Percentiles rank a stretch among this genome's conserved stretches.
Evolutionary conservation across 2,329 filamentous ascomycete genomes (phyloP).

Genomic region (Paraconiothyrium brasiliense): DNA sequence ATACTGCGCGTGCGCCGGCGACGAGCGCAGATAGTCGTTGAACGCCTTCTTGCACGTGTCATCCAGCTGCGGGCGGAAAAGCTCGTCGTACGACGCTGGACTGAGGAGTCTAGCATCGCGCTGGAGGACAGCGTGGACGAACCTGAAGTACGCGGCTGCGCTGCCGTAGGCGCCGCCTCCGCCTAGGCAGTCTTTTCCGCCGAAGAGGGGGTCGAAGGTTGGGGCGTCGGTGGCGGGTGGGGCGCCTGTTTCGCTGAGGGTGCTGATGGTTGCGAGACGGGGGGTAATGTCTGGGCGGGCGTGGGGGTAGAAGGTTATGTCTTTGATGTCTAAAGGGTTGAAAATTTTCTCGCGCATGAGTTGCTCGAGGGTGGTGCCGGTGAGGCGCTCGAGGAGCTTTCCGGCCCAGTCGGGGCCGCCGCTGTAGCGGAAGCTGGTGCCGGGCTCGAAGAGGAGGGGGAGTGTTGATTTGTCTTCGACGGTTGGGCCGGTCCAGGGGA

Average conservation of each 20-base stretch:
- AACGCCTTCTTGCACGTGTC: slow-evolving; percentile 17
- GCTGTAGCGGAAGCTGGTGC: slow-evolving; percentile 66
- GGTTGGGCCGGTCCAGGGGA: slow-evolving; percentile 59
- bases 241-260: slow-evolving; percentile 15
- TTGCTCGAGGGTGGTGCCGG: slow-evolving; percentile 51
- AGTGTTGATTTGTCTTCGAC: slow-evolving; percentile 55
- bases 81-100: slow-evolving; percentile 13
- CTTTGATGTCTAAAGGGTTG: slow-evolving; percentile 53
- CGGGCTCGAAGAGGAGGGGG: slow-evolving; percentile 69
- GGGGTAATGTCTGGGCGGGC: slow-evolving; percentile 21
- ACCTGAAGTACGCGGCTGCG: slow-evolving; percentile 17
- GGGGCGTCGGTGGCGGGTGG: slow-evolving; percentile 7
- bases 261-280: slow-evolving; percentile 19
- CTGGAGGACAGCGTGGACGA: slow-evolving; percentile 19
- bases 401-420: slow-evolving; percentile 58
- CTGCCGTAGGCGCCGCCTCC: slow-evolving; percentile 19
- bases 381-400: slow-evolving; percentile 53
- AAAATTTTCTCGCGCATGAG: slow-evolving; percentile 55
- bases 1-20: slow-evolving; percentile 19
- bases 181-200: slow-evolving; percentile 19
- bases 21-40: slow-evolving; percentile 20
- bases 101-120: slow-evolving; percentile 17
- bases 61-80: slow-evolving; percentile 22
- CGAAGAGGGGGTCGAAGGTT: slow-evolving; percentile 15
- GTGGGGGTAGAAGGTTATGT: slow-evolving; percentile 63